Evolutionary conservation across 192 early-diverging fungal genomes (phyloP).

Genomic region (Gryganskiella cystojenkinii): DNA sequence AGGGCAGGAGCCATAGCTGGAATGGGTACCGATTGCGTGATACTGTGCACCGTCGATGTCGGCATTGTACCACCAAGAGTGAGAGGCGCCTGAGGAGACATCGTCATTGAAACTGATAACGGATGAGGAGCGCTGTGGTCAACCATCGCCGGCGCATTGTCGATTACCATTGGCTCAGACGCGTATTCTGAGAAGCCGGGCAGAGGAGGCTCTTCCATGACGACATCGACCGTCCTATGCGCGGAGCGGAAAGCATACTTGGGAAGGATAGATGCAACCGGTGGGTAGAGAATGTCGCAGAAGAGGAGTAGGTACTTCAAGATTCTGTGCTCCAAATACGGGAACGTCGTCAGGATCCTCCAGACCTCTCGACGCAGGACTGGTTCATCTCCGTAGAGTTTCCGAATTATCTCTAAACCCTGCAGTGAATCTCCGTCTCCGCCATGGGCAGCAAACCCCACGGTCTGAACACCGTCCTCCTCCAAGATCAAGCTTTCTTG

Average conservation of each 20-base stretch:
- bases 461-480: slow-evolving; percentile 55
- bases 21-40: slow-evolving; percentile 13
- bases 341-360: slow-evolving; percentile 38
- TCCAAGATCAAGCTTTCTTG: slow-evolving; percentile 59
- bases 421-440: slow-evolving; percentile 26
- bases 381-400: slow-evolving; percentile 33
- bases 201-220: slow-evolving; percentile 16
- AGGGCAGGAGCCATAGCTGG: slow-evolving; percentile 32
- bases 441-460: slow-evolving; percentile 19
- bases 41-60: not conserved
- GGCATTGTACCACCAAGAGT: not conserved
- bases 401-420: slow-evolving; percentile 26
- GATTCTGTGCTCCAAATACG: slow-evolving; percentile 65
- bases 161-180: not conserved
- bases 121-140: too few species aligned
- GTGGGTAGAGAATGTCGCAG: slow-evolving; percentile 72
- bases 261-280: slow-evolving; percentile 59
- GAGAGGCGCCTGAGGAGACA: not conserved
- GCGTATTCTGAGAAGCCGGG: not conserved
- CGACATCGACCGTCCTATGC: slow-evolving; percentile 14
- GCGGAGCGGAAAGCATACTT: slow-evolving; percentile 67
- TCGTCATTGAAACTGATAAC: too few species aligned
- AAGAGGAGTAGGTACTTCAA: slow-evolving; percentile 68
- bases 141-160: not conserved
- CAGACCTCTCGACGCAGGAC: slow-evolving; percentile 34